Evolutionary conservation across 257 asterid genomes (phyloP), one percentile per base, ranked within the genome.

Genomic region (Capsicum rhomboideum): DNA sequence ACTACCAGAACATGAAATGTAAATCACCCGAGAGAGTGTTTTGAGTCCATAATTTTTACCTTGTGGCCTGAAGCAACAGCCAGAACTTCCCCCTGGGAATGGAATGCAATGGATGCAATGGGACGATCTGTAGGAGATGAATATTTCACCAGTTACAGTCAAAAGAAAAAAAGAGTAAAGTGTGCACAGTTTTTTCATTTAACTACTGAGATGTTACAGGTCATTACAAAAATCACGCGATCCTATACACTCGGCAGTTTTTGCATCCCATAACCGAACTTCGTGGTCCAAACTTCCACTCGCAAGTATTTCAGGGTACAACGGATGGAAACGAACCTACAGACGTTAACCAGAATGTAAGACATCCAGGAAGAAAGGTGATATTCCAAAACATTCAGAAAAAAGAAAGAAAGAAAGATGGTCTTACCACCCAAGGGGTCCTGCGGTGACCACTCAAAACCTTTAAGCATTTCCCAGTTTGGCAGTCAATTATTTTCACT

Each of bases 61-160:
- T 96, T 96, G 89, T 93, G 99, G 83, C 99, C 99, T 67, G 99
- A 94, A 80, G 99, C 99, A 78, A 96, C 98, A 75, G 99, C 99
- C 87, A 96, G 88, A 85, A 94, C 88, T 84, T 96, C 98, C 79
- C 99, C 99, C 85, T 91, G 96, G 49, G 99, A 95, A 89, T 96
- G 98, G 90, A 96, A 96, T 42, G 99, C 98, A 88, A 95, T 94
- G 31, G 99, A 94, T 84, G 99, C 98, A 78, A 97, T 97, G 42
- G 99, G 98, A 46, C 98, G 98, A 82, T 89, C 99, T 97, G 97
- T 88, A 86, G 63, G 63, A 77, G 10, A 46, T 81, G 53, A 87
- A 78, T 79, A 31, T 83, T 84, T 20, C 75, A 81, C 72, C 78
- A 81, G 74, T 82, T 66, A 80, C 69, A 83, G 61, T 58, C 53